Conservation (phyloP, 495 filamentous ascomycete species). For the Neurospora sp. region DNA sequence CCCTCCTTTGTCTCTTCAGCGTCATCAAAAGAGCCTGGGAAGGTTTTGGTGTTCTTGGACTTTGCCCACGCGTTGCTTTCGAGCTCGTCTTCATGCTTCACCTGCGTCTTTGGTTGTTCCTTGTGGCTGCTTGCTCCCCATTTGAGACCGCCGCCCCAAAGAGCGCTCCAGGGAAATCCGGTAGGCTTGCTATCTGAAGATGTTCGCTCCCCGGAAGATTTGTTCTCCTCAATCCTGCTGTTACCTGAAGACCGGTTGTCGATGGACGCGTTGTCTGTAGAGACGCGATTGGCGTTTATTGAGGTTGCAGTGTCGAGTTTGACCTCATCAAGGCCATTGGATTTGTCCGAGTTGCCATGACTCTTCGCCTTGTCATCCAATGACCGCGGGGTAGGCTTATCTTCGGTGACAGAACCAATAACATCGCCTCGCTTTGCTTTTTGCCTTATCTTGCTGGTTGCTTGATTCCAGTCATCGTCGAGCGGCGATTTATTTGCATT, state of each 20-base stretch:
- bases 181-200: not conserved
- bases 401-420: not conserved
- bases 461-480: conserved; percentile 11
- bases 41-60: conserved; percentile 32
- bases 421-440: not conserved
- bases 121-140: not conserved
- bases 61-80: conserved; percentile 34
- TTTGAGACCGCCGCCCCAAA: not conserved
- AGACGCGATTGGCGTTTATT: conserved; percentile 25
- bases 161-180: not conserved
- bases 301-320: conserved; percentile 37
- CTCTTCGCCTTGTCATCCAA: not conserved
- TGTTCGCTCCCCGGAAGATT: not conserved
- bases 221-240: not conserved
- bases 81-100: conserved; percentile 15
- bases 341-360: conserved; percentile 15
- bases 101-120: conserved; percentile 1
- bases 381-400: not conserved
- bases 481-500: conserved; percentile 13
- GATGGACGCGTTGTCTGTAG: conserved; percentile 20
- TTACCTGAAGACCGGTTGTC: not conserved
- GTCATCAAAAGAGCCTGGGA: conserved; percentile 31
- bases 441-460: not conserved
- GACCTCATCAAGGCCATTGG: conserved; percentile 38
- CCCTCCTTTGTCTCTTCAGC: conserved; percentile 6